Evolutionary conservation across 2,329 filamentous ascomycete species (phyloP).

Genomic region (Graphilbum fragrans): DNA sequence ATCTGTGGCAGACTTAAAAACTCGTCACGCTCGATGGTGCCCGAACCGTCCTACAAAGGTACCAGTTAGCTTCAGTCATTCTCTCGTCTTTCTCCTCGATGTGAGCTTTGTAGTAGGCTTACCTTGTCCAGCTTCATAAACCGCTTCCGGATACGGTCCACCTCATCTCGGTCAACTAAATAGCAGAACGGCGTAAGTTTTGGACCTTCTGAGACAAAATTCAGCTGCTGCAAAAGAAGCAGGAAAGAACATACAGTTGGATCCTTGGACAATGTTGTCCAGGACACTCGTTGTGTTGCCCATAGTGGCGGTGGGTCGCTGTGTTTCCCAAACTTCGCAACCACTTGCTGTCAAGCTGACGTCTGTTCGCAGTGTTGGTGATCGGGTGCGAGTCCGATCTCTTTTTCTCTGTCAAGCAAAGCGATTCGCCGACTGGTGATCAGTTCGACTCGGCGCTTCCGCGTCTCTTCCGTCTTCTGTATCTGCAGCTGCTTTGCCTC

Average conservation of each 20-base stretch:
- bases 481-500: too few relatives aligned
- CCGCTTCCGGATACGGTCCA: conserved; percentile 86
- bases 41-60: conserved; percentile 88
- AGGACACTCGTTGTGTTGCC: conserved; percentile 66
- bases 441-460: too few relatives aligned
- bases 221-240: not conserved
- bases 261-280: conserved; percentile 91
- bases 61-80: not conserved
- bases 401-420: not conserved
- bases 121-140: conserved; percentile 99
- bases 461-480: too few relatives aligned
- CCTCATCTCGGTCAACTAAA: conserved; percentile 89
- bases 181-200: not conserved
- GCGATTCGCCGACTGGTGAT: too few relatives aligned
- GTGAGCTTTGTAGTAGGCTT: conserved; percentile 15
- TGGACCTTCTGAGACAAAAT: too few relatives aligned
- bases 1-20: conserved; percentile 96
- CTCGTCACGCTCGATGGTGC: conserved; percentile 96
- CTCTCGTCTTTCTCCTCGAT: not conserved
- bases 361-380: too few relatives aligned
- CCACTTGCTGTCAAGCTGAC: too few relatives aligned
- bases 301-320: conserved; percentile 29
- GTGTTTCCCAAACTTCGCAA: too few relatives aligned
- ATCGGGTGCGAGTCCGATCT: too few relatives aligned
- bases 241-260: conserved; percentile 59